These are phyloP conservation scores for Arthroderma sp. DNA, from an alignment of 2,329 filamentous ascomycete species.

Conservation along the genomic window DNA sequence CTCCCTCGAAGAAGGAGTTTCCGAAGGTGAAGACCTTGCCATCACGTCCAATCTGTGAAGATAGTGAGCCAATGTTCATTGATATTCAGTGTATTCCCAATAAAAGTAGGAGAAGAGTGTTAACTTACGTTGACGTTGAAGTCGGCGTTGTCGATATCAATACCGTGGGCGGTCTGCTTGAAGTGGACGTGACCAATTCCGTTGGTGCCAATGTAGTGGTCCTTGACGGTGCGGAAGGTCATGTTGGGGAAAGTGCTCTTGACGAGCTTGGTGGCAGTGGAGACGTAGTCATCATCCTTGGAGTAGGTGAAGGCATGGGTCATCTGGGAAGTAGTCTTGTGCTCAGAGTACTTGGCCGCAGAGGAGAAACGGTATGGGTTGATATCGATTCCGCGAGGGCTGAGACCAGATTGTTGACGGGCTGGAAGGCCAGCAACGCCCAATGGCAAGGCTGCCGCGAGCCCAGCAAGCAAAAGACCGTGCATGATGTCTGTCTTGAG, in stretches of 20 bases:
- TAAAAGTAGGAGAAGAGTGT: no score
- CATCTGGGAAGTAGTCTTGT: conserved; percentile 2
- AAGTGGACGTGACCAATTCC: conserved; percentile 13
- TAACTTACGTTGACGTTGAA: conserved; percentile 14
- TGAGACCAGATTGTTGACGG: conserved; percentile 3
- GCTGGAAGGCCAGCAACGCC: conserved; percentile 8
- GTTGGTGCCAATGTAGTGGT: conserved; percentile 13
- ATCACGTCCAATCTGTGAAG: conserved; percentile 10
- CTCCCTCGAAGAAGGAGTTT: conserved; percentile 11
- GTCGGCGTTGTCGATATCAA: conserved; percentile 13
- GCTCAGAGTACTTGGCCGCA: conserved; percentile 7
- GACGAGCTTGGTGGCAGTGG: conserved; percentile 9
- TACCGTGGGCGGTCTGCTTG: conserved; percentile 10
- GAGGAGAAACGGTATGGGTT: conserved; percentile 9
- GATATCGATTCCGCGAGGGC: conserved; percentile 11
- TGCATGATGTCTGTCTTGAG: conserved; percentile 11
- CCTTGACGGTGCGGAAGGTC: conserved; percentile 11
- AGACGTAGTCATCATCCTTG: conserved; percentile 9
- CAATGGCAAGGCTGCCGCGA: conserved; percentile 10
- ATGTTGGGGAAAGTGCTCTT: conserved; percentile 8
- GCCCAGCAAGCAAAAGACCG: conserved; percentile 12
- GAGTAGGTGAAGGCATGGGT: conserved; percentile 1
- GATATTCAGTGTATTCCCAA: not conserved
- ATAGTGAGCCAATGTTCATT: not conserved
- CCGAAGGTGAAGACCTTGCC: conserved; percentile 13